Percentiles rank a stretch among this genome's conserved stretches.
Evolutionary conservation across 2,329 filamentous ascomycete genomes (phyloP).

Genomic region (Aureobasidium sp.): DNA sequence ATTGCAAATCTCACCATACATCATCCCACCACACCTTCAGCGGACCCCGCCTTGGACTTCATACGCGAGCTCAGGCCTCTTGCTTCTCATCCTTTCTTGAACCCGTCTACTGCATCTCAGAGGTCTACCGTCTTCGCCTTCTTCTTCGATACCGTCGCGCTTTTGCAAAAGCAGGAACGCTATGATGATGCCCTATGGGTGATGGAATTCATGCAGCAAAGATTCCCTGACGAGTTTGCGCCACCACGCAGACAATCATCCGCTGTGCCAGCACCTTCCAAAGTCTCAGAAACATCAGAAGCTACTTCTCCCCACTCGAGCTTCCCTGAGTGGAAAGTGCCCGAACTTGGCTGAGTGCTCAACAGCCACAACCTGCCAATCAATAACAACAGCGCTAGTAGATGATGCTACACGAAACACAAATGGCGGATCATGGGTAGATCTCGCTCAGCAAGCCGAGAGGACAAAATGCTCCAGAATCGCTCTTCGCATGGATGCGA

Average conservation of each 20-base stretch:
- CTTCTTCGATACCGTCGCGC: constrained; percentile 16
- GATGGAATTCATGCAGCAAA: constrained; percentile 17
- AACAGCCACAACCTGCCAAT: background rate
- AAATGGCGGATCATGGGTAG: background rate
- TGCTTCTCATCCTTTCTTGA: constrained; percentile 3
- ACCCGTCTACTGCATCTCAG: background rate
- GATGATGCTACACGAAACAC: no score
- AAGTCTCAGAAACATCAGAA: background rate
- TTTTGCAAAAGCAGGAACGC: constrained; percentile 14
- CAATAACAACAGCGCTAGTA: background rate
- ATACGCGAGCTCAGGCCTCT: constrained; percentile 4
- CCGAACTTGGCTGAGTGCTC: constrained; percentile 11
- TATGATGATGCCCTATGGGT: constrained; percentile 18
- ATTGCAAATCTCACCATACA: constrained; percentile 13
- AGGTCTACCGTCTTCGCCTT: constrained; percentile 10
- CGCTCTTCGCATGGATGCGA: background rate
- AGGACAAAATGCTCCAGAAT: background rate
- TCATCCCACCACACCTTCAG: constrained; percentile 14
- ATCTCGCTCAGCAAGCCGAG: background rate
- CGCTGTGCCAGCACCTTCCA: background rate
- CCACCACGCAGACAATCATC: background rate
- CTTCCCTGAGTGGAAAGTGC: constrained; percentile 7
- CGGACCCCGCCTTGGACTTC: constrained; percentile 12
- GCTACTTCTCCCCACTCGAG: background rate
- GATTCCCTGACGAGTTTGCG: constrained; percentile 4